Evolutionary conservation across 2,329 filamentous ascomycete species (phyloP), one percentile per base, ranked within the genome.

Genomic region (Calycina herbarum): DNA sequence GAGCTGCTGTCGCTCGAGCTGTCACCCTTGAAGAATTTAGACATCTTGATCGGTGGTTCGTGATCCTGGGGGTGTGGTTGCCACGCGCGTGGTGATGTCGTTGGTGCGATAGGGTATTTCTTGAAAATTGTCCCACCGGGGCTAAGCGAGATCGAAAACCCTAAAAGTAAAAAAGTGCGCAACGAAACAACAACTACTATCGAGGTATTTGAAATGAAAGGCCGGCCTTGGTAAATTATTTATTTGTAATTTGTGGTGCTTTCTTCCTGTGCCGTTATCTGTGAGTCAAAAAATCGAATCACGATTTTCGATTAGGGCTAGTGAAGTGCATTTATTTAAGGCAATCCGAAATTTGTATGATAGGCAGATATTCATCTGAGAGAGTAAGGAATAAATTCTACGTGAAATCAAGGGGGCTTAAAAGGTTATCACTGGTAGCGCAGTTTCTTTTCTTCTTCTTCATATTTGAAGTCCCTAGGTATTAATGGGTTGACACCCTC

Each of bases 21-120:
- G 82, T 96, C 94, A 79, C 91, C 91, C 81, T 93, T 91, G 82
- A 98, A 98, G 82, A 98, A 99, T 83, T 93, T 91, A 86, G 95
- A 98, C 91, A 94, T 95, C 69, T 77, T 91, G 82, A 79, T 64
- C 51, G 63, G 58, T 59, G 40, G 62, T 60, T 60, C 65, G 66
- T 42, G 64, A 59, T 67, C 61, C 31, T 63, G 13, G 20, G 40
- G 40, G 27, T 59, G 42, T 56, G 33, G 62, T 62, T 63, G 64
- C 57, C 31, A 57, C 61, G 64, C 48, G 58, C 58, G 59, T 62
- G 35, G 48, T 61, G 64, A 38, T 67, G 64, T 59, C 62, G 62
- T 57, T 42, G n/a, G 56, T 60, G 59, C 35, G 51, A 60, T 61
- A 42, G 62, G 48, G 60, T 54, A 51, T 67, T 67, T 67, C 61